phyloP scores from a whole-genome alignment of 805 yeast species.

The Ogataea zsoltii region DNA sequence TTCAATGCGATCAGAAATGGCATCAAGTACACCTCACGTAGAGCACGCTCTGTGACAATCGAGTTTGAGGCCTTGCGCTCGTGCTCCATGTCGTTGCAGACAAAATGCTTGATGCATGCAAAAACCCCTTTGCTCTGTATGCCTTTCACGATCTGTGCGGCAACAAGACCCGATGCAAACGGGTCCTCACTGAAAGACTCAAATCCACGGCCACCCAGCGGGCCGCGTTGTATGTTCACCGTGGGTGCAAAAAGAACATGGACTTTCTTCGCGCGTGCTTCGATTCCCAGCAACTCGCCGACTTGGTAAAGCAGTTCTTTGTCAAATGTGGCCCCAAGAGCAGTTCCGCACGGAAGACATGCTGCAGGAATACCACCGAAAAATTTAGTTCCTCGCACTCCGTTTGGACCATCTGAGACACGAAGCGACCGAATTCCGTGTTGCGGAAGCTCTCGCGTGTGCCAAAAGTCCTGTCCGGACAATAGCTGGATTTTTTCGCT shows the following conservation, averaged over 20 bases:
- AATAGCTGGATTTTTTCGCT: constrained; percentile 30
- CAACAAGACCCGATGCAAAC: constrained; percentile 41
- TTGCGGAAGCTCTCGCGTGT: constrained; percentile 36
- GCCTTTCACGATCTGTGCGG: constrained; percentile 53
- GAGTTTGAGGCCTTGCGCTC: constrained; percentile 50
- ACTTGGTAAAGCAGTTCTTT: constrained; percentile 37
- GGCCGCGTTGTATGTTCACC: constrained; percentile 42
- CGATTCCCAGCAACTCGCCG: constrained; percentile 43
- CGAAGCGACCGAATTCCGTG: constrained; percentile 32
- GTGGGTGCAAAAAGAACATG: constrained; percentile 39
- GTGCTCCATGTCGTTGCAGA: constrained; percentile 61
- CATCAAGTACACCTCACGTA: too few species aligned
- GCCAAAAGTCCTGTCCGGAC: constrained; percentile 31
- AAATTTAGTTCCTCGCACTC: constrained; percentile 45
- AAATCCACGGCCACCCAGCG: constrained; percentile 56
- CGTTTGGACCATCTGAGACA: constrained; percentile 47
- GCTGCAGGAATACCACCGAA: too few species aligned
- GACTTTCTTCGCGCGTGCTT: constrained; percentile 43
- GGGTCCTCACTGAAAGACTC: constrained; percentile 67
- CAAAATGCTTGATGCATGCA: constrained; percentile 62
- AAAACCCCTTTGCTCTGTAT: constrained; percentile 51
- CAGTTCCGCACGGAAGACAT: constrained; percentile 46
- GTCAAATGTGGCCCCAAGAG: constrained; percentile 44
- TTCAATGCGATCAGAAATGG: too few species aligned
- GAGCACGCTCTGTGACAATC: constrained; percentile 54